Conservation (phyloP, 1,139 yeast species). For the Pichia sp. region DNA sequence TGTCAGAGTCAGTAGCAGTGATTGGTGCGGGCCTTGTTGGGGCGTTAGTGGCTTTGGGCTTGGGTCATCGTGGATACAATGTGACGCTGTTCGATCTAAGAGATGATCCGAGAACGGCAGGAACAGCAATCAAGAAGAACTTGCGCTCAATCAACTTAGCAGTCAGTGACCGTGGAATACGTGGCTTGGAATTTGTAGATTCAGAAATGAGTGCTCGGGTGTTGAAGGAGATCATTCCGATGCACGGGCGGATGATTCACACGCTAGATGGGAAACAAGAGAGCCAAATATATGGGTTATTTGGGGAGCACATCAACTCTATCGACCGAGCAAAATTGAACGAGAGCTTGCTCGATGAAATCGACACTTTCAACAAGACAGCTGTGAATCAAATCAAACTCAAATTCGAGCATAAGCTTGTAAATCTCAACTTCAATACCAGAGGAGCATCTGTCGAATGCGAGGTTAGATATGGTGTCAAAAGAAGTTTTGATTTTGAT, state of each 20-base stretch:
- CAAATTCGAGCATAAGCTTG: conserved; percentile 56
- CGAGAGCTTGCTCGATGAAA: conserved; percentile 58
- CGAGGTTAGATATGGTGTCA: neutral
- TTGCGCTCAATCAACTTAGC: conserved; percentile 81
- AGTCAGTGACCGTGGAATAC: conserved; percentile 76
- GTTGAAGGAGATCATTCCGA: conserved; percentile 64
- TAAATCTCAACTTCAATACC: conserved; percentile 16
- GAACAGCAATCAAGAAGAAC: conserved; percentile 29
- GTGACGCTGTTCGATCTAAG: conserved; percentile 71
- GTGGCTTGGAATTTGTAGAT: conserved; percentile 63
- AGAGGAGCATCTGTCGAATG: conserved; percentile 13
- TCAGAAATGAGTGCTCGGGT: conserved; percentile 52
- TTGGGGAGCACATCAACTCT: conserved; percentile 81
- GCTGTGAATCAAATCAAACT: conserved; percentile 40
- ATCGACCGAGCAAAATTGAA: conserved; percentile 75
- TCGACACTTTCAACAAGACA: conserved; percentile 37
- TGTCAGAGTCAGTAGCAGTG: conserved; percentile 42
- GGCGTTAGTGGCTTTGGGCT: conserved; percentile 75
- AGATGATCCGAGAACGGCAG: conserved; percentile 33
- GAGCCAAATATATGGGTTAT: conserved; percentile 74
- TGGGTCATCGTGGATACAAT: conserved; percentile 65
- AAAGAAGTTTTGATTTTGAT: conserved; percentile 34
- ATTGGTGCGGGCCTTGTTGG: conserved; percentile 92
- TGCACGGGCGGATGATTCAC: conserved; percentile 90
- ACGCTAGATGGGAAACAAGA: conserved; percentile 58